phyloP scores from a whole-genome alignment of 805 yeast species.

The Candida vaughaniae region DNA sequence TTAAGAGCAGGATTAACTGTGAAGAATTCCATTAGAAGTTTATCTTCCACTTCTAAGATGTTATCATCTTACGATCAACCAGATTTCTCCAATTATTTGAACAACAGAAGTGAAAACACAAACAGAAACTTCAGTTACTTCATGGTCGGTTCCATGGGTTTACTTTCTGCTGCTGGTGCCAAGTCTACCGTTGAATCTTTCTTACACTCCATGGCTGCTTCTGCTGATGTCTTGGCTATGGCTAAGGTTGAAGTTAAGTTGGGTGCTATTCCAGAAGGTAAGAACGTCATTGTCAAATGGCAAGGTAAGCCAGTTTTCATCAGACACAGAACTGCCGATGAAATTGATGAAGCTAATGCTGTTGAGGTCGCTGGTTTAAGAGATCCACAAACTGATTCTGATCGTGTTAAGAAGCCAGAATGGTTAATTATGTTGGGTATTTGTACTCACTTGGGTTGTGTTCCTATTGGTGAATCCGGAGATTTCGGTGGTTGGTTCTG shows the following conservation, averaged over 20 bases:
- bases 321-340: constrained; percentile 95
- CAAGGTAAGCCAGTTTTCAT: constrained; percentile 99
- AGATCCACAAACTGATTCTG: constrained; percentile 92
- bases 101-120: constrained; percentile 67
- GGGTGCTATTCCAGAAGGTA: constrained; percentile 92
- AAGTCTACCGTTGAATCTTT: constrained; percentile 94
- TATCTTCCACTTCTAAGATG: constrained; percentile 51
- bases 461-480: constrained; percentile 99
- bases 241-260: constrained; percentile 98
- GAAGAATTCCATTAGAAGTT: constrained; percentile 39
- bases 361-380: constrained; percentile 77
- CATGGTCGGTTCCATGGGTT: constrained; percentile 95
- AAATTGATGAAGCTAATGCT: constrained; percentile 89
- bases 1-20: constrained; percentile 10
- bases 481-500: constrained; percentile 99
- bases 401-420: constrained; percentile 94
- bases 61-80: constrained; percentile 89
- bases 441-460: constrained; percentile 99
- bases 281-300: constrained; percentile 98
- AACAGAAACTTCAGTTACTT: constrained; percentile 86
- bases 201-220: constrained; percentile 91
- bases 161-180: constrained; percentile 90
- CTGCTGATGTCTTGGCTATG: constrained; percentile 98
- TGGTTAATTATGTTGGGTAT: constrained; percentile 99
- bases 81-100: constrained; percentile 79